Evolutionary conservation across 257 asterid genomes (phyloP), one percentile per base, ranked within the genome.

Genomic region (Linaria vulgaris): DNA sequence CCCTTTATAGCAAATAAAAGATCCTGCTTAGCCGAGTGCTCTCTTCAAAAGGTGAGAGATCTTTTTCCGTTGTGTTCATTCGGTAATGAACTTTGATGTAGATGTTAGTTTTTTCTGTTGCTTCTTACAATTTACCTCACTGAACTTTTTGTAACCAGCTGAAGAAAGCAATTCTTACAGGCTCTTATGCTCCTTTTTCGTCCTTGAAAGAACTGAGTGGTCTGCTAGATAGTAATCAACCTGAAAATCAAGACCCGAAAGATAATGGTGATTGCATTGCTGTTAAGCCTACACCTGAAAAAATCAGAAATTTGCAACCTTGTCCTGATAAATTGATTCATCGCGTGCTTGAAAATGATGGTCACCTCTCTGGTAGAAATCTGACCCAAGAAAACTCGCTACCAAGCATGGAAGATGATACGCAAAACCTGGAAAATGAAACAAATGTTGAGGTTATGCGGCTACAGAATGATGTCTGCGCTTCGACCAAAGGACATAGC

Each of bases 171-270:
- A 71, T 81, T 74, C 74, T 72, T 45, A 63, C 67, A 31, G 80
- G 79, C 44, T 71, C 69, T 9, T 66, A 75, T 79, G 71, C 88
- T 71, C 57, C 70, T 59, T 73, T 65, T 62, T 77, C 69, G 55
- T 76, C 84, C 66, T 73, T 84, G 67, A 84, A 76, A 73, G 84
- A 84, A 64, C 66, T 66, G 69, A 79, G 94, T 71, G 81, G 90
- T 64, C 69, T 82, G 73, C 62, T 52, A 27, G 56, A 63, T 69
- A 73, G 59, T 47, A 62, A 72, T 63, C 80, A 53, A 49, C 46
- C 67, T 38, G 72, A 74, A 59, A 66, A 37, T 61, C 64, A 58
- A 23, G 41, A 47, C 54, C 47, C 72, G 9, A 61, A 16, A 11
- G 58, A 47, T 20, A 67, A 46, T 67, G 75, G 59, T 50, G 63